These are phyloP conservation scores for Paradendryphiella salina DNA, from an alignment of 2,329 filamentous ascomycete species.

Conservation along the genomic window DNA sequence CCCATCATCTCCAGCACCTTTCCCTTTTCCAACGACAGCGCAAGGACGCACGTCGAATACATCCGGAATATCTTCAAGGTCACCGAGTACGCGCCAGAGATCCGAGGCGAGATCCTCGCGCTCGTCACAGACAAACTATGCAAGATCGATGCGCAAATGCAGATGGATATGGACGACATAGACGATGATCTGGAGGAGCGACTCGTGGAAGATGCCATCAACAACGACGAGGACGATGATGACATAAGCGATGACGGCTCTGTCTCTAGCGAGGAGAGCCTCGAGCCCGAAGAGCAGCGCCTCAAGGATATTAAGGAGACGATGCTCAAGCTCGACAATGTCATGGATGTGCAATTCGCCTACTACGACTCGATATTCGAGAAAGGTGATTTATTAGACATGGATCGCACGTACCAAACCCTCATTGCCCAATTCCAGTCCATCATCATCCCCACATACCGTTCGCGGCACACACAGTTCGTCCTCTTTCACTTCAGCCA, in stretches of 20 bases:
- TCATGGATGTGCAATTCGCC: conserved; percentile 84
- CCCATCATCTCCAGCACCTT: conserved; percentile 70
- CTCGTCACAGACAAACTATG: conserved; percentile 84
- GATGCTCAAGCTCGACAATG: conserved; percentile 86
- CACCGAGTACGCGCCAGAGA: conserved; percentile 73
- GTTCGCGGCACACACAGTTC: conserved; percentile 92
- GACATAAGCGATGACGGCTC: conserved; percentile 71
- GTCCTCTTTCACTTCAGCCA: conserved; percentile 95
- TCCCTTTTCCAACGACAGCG: conserved; percentile 74
- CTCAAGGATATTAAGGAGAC: conserved; percentile 76
- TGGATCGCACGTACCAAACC: conserved; percentile 74
- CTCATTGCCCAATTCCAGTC: conserved; percentile 83
- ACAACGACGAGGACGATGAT: conserved; percentile 53
- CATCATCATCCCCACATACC: conserved; percentile 87
- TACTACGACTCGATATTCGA: conserved; percentile 76
- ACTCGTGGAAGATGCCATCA: conserved; percentile 62
- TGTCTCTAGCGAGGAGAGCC: conserved; percentile 65
- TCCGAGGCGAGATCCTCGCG: conserved; percentile 79
- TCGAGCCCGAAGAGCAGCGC: conserved; percentile 61
- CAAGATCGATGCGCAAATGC: conserved; percentile 93
- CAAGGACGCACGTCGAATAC: conserved; percentile 81
- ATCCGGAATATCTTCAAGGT: conserved; percentile 81
- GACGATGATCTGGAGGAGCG: conserved; percentile 84
- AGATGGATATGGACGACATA: conserved; percentile 87
- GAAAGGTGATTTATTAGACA: conserved; percentile 65